Evolutionary conservation across 2,329 filamentous ascomycete genomes (phyloP).

Genomic region (Colletotrichum lupini): DNA sequence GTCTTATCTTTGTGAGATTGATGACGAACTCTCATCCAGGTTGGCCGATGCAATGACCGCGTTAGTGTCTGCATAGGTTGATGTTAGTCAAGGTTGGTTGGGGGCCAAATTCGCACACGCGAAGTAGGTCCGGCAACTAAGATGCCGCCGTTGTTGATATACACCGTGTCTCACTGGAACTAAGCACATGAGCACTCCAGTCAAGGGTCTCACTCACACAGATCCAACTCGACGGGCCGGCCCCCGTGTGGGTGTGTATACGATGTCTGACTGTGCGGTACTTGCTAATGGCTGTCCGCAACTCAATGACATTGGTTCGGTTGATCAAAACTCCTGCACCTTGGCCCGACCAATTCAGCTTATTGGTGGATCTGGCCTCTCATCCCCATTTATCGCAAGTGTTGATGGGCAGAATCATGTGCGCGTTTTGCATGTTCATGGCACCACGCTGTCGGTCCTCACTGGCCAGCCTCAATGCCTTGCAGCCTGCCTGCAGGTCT

Average conservation of each 20-base stretch:
- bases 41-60: not conserved
- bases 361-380: constrained; percentile 30
- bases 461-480: constrained; percentile 20
- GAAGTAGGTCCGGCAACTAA: constrained; percentile 18
- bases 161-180: constrained; percentile 3
- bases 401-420: constrained; percentile 31
- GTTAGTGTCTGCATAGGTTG: not conserved
- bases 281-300: constrained; percentile 25
- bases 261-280: constrained; percentile 23
- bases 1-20: not conserved
- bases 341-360: constrained; percentile 14
- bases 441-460: constrained; percentile 22
- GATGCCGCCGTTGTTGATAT: constrained; percentile 21
- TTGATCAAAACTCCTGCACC: constrained; percentile 14
- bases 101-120: constrained; percentile 21
- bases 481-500: constrained; percentile 16
- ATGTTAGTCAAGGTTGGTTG: not conserved
- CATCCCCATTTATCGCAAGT: not conserved
- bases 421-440: constrained; percentile 10
- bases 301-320: constrained; percentile 25
- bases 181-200: constrained; percentile 17
- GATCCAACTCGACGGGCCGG: constrained; percentile 29
- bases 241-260: constrained; percentile 18
- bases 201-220: not conserved
- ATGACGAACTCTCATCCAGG: not conserved